These are phyloP conservation scores for Dendrobium nobile DNA, from an alignment of 106 monocot species.

Conservation along the genomic window DNA sequence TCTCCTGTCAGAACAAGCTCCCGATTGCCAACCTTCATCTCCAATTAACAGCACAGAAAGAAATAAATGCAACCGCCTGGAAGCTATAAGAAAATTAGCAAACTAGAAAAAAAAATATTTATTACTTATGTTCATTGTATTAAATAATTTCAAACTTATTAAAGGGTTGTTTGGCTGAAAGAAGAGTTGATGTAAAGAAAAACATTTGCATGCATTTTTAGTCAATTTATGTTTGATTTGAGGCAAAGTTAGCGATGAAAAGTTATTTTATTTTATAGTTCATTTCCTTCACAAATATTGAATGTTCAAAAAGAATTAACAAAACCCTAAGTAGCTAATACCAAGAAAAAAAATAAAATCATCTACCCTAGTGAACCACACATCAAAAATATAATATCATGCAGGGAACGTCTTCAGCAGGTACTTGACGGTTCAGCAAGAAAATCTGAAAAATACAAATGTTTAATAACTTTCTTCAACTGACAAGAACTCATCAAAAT, in stretches of 20 bases:
- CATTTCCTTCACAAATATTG: not conserved
- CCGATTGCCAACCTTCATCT: conserved; percentile 47
- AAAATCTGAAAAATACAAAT: no score
- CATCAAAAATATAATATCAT: not conserved
- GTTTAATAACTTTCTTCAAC: no score
- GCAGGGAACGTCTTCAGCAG: not conserved
- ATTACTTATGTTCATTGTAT: not conserved
- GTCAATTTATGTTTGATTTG: not conserved
- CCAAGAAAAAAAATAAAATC: not conserved
- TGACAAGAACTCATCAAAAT: no score
- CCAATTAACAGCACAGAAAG: conserved; percentile 64
- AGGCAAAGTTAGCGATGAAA: not conserved
- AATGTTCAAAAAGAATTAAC: not conserved
- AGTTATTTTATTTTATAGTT: not conserved
- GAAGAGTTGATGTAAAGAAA: not conserved
- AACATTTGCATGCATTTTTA: not conserved
- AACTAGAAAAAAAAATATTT: not conserved
- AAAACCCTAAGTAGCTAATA: not conserved
- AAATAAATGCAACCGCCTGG: conserved; percentile 83
- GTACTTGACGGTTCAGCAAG: not conserved
- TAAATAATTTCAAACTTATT: not conserved
- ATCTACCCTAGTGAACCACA: not conserved
- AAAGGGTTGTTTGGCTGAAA: not conserved
- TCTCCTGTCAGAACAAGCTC: conserved; percentile 21
- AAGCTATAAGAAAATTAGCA: conserved; percentile 22